Conservation (phyloP, 1,284 basidiomycete species). For the Papiliotrema terrestris region DNA sequence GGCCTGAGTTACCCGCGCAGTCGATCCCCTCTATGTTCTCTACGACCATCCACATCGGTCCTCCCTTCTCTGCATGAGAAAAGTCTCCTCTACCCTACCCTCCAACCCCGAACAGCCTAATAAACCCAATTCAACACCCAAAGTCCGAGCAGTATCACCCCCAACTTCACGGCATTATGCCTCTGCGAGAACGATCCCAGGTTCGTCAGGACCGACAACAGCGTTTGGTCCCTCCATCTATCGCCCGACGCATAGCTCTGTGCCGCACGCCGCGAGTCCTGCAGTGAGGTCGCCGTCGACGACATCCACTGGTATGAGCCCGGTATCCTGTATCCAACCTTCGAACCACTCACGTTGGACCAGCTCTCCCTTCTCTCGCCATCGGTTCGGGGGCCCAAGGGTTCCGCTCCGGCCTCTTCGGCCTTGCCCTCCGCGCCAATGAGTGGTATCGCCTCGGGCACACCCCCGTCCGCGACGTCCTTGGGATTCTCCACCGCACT, state of each 20-base stretch:
- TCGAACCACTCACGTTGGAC: conserved; percentile 19
- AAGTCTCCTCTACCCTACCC: too few relatives aligned
- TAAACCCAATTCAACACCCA: conserved; percentile 49
- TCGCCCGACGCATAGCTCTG: conserved; percentile 23
- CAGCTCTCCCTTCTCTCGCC: conserved; percentile 18
- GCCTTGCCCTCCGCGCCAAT: conserved; percentile 33
- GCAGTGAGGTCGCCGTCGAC: conserved; percentile 16
- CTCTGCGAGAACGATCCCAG: conserved; percentile 31
- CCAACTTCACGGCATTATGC: conserved; percentile 42
- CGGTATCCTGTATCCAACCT: neutral
- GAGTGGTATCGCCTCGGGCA: conserved; percentile 45
- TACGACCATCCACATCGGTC: too few relatives aligned
- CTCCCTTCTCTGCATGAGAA: too few relatives aligned
- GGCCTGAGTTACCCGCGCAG: too few relatives aligned
- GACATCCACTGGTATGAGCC: conserved; percentile 28
- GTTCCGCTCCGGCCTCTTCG: conserved; percentile 11
- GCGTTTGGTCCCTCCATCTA: conserved; percentile 30
- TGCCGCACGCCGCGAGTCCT: conserved; percentile 10
- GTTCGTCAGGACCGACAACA: conserved; percentile 26
- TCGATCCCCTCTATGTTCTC: too few relatives aligned
- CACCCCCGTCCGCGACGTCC: conserved; percentile 31
- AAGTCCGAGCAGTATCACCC: conserved; percentile 40
- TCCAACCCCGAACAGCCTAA: conserved; percentile 11
- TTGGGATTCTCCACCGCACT: conserved; percentile 26
- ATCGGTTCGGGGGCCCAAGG: neutral